phyloP scores from a whole-genome alignment of 164 flowering plant genomes.

The Tinospora cordifolia region DNA sequence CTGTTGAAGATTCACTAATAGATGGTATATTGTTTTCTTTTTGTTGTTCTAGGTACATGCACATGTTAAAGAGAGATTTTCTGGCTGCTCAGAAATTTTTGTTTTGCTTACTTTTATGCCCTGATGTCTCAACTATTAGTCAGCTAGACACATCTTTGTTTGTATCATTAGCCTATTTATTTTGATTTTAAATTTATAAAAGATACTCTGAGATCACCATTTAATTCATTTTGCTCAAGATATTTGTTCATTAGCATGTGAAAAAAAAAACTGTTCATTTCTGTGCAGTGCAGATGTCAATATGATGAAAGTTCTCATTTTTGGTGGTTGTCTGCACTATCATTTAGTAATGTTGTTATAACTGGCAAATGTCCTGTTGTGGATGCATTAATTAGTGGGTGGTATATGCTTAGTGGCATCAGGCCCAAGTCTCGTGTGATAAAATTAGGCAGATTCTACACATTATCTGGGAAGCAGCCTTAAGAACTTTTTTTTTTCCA shows the following conservation, averaged over 20 bases:
- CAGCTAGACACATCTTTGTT: not conserved
- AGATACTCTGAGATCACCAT: not conserved
- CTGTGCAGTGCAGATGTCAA: not conserved
- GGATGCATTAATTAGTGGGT: not conserved
- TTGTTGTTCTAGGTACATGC: not conserved
- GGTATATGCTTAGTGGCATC: not conserved
- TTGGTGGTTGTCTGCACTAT: not conserved
- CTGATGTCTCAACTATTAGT: not conserved
- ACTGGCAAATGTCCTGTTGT: not conserved
- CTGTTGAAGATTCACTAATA: conserved; percentile 29
- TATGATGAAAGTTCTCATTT: not conserved
- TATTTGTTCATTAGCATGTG: not conserved
- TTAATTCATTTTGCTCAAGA: not conserved
- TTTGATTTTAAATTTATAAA: not conserved
- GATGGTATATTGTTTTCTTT: conserved; percentile 40
- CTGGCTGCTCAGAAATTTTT: not conserved
- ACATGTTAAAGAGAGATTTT: not conserved
- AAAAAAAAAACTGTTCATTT: not conserved
- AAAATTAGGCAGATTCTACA: not conserved
- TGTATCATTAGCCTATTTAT: not conserved
- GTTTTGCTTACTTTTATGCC: not conserved
- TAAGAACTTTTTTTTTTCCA: conserved; percentile 12
- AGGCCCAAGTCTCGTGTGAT: not conserved
- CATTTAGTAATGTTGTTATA: no score
- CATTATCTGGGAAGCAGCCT: not conserved